Evolutionary conservation across 202 grass and related monocot species (phyloP), one percentile per base, ranked within the genome.

Genomic region (Schoenoplectus tabernaemontani): DNA sequence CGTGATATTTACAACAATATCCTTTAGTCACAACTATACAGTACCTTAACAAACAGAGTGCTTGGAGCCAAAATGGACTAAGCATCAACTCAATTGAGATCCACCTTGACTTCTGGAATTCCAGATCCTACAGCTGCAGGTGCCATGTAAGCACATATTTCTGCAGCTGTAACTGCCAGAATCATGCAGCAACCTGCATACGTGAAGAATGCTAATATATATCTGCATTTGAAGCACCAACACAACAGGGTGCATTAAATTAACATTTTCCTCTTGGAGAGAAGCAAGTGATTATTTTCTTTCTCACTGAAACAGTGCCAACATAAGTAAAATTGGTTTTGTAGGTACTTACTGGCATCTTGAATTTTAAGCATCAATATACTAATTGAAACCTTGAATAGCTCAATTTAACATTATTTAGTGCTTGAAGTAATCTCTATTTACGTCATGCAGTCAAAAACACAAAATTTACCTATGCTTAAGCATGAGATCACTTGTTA

Each of bases 71-170:
- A 84, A 72, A 97, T 97, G 68, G 91, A 88, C 68, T 93, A 85
- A 65, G 94, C 82, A 81, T 97, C 91, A 74, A 93, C 91, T 80
- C 94, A 91, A 59, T 97, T 97, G 20, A 97, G 89, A 81, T 97
- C 93, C 12, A 91, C 94, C 83, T 97, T 97, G 30, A 97, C 91
- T 88, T 97, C 94, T 17, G 94, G 94, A 84, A 97, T 97, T 59
- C 94, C 94, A 69, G 91, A 93, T n/a, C 93, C 93, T 81, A 91
- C 94, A 77, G 94, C 94, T 77, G 94, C 91, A 57, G 94, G 94
- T 63, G 94, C 89, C 80, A 97, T 83, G 53, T 92, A 93, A 88
- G 91, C 94, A 87, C 94, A 97, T 64, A 97, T 79, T 59, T 89
- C 94, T 37, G 91, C 94, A 13, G 94, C 87, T 3, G 87, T 56